Percentiles rank a stretch among this genome's conserved stretches.
Evolutionary conservation across 2,329 filamentous ascomycete species (phyloP).

Genomic region (Domatiomyces catenatus): DNA sequence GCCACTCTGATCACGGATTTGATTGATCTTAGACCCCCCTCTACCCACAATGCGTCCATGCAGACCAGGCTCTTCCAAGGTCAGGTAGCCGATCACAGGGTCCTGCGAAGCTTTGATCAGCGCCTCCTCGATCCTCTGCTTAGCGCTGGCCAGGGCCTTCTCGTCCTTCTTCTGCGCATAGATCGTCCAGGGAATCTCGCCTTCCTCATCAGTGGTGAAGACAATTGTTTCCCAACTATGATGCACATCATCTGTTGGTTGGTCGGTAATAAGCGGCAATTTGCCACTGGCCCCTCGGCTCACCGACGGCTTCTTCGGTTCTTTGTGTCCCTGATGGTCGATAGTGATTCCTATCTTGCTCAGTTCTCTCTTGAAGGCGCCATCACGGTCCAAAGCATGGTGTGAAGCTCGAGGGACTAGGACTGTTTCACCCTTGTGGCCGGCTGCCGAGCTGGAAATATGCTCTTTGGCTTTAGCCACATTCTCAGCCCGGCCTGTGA

Average conservation of each 20-base stretch:
- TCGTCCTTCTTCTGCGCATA: slow-evolving; percentile 41
- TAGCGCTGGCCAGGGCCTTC: slow-evolving; percentile 70
- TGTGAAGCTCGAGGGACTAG: slow-evolving; percentile 69
- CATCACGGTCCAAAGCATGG: slow-evolving; percentile 72
- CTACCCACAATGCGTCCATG: slow-evolving; percentile 85
- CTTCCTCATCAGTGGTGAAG: slow-evolving; percentile 19
- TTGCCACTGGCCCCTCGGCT: slow-evolving; percentile 41
- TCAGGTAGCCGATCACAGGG: slow-evolving; percentile 63
- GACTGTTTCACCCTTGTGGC: slow-evolving; percentile 77
- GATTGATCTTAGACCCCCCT: slow-evolving; percentile 79
- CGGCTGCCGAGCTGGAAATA: slow-evolving; percentile 62
- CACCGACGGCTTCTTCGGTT: slow-evolving; percentile 51
- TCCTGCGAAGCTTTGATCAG: slow-evolving; percentile 42
- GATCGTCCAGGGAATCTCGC: slow-evolving; percentile 65
- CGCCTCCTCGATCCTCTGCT: slow-evolving; percentile 55
- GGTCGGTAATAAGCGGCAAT: slow-evolving; percentile 82
- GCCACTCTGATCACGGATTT: slow-evolving; percentile 78
- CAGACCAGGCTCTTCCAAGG: slow-evolving; percentile 73
- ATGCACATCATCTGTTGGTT: slow-evolving; percentile 46
- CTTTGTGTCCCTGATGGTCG: slow-evolving; percentile 68
- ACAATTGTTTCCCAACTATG: slow-evolving; percentile 70
- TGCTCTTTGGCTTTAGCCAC: slow-evolving; percentile 79
- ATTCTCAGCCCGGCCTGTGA: slow-evolving; percentile 61
- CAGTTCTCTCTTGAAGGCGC: slow-evolving; percentile 82
- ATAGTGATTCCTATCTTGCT: slow-evolving; percentile 79